Base-by-base conservation (phyloP, 345 rosid species). In the Eucalyptus victrix region DNA sequence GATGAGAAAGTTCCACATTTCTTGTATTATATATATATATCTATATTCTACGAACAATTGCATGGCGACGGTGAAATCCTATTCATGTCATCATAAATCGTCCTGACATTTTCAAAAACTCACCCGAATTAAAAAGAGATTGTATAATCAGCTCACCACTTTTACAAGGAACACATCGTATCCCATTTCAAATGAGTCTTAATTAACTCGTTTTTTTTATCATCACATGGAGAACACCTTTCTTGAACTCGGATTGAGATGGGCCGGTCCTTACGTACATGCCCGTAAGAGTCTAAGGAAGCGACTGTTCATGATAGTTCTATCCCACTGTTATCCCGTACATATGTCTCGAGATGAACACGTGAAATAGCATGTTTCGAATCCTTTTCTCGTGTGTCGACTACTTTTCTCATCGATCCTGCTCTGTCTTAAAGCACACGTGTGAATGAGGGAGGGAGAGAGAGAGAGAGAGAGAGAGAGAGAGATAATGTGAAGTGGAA, bases 351-450 rank as follows among this genome's bases (percentile, higher is more conserved):
- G 5, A 76, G 12, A 76, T 40, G 17, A 21, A 40, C 85, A 76
- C 47, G 85, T 76, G 83, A 76, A 76, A 40, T 21, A 37, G 83
- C 47, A 76, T 76, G 83, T 21, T 76, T 40, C 30, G 47, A 21
- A 76, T 21, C 24, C 47, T 21, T 37, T 37, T 40, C 47, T 76
- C 83, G 26, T 72, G 58, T 21, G 58, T 53, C 58, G 58, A 53
- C 5, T 53, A 53, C 58, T 37, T 37, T 37, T 37, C 45, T 72
- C 85, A 7, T 76, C 26, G 85, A 40, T 21, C 28, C 85, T 76
- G 85, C 47, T 37, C 83, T 76, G 24, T 76, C 85, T 76, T 76
- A 76, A 76, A 40, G 85, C 47, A 76, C 85, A 76, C 85, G 85
- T 76, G 85, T 40, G 45, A 5, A 17, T 9, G 81, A 72, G 45